A percentile compares a stretch with the other conserved stretches of the same genome.
These are phyloP conservation scores for Phytopythium sindhum DNA, from an alignment of 352 stramenopile species.

Conservation along the genomic window DNA sequence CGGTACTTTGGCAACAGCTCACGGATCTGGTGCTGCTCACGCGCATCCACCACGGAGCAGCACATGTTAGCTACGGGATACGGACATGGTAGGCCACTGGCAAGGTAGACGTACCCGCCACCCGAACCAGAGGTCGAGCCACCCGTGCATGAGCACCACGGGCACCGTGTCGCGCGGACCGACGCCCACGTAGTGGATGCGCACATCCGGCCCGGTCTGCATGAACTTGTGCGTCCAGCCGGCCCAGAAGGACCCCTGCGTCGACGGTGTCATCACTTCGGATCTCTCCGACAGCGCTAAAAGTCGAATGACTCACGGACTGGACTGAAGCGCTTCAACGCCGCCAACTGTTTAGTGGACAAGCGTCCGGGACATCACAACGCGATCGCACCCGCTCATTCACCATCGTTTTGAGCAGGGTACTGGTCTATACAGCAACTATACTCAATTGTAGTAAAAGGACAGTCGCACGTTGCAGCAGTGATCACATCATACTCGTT, in stretches of 20 bases:
- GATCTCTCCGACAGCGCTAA: too few relatives aligned
- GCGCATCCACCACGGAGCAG: slow-evolving; percentile 8
- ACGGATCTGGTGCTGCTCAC: slow-evolving; percentile 48
- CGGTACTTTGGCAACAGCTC: slow-evolving; percentile 41
- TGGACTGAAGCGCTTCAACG: too few relatives aligned
- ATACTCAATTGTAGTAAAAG: too few relatives aligned
- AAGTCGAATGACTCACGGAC: too few relatives aligned
- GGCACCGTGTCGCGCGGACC: slow-evolving; percentile 41
- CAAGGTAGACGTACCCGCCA: slow-evolving; percentile 34
- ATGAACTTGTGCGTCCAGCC: slow-evolving; percentile 29
- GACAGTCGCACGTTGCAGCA: too few relatives aligned
- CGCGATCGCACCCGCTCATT: too few relatives aligned
- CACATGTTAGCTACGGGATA: not conserved
- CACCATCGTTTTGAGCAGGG: too few relatives aligned
- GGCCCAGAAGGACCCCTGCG: not conserved
- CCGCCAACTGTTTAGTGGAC: too few relatives aligned
- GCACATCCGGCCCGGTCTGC: slow-evolving; percentile 26
- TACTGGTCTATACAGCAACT: too few relatives aligned
- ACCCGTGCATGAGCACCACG: slow-evolving; percentile 68
- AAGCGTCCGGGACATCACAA: too few relatives aligned
- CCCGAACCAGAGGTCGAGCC: slow-evolving; percentile 73
- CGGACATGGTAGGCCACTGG: not conserved
- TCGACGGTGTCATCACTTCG: not conserved
- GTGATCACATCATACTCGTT: not conserved
- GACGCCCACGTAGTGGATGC: slow-evolving; percentile 58